Conservation (phyloP, 257 asterid genomes). For the Forsythia suspensa region DNA sequence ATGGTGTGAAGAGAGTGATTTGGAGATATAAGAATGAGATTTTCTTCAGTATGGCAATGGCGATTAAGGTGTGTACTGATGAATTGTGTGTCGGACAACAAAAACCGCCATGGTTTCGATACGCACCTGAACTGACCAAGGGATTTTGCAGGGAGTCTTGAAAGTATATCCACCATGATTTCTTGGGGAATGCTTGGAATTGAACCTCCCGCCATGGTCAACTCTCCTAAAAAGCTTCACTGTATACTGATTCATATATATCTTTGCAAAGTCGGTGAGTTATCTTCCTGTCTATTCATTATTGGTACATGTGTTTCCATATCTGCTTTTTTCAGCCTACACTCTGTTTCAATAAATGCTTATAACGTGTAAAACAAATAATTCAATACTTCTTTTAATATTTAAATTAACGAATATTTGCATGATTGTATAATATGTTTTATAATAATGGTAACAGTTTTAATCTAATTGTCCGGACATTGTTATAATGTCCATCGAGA, state of each 20-base stretch:
- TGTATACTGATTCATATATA: too few relatives aligned
- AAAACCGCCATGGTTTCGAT: slow-evolving; percentile 6
- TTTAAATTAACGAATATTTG: too few relatives aligned
- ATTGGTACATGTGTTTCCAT: not conserved
- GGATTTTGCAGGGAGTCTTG: slow-evolving; percentile 23
- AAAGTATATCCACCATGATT: slow-evolving; percentile 8
- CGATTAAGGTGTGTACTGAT: not conserved
- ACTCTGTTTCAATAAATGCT: too few relatives aligned
- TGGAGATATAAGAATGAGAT: not conserved
- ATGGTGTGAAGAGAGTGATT: not conserved
- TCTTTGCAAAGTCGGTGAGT: not conserved
- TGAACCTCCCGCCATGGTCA: not conserved
- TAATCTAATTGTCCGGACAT: too few relatives aligned
- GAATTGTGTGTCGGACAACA: slow-evolving; percentile 11
- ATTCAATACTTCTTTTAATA: too few relatives aligned
- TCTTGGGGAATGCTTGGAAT: slow-evolving; percentile 17
- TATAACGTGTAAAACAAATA: too few relatives aligned
- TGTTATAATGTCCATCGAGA: too few relatives aligned
- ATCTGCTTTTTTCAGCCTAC: not conserved
- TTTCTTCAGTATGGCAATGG: not conserved
- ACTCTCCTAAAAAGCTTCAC: not conserved
- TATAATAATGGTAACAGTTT: too few relatives aligned
- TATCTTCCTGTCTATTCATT: not conserved
- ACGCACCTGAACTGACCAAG: slow-evolving; percentile 20
- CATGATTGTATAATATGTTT: too few relatives aligned